These are phyloP conservation scores for Pelagophyceae sp. DNA, from an alignment of 352 stramenopile genomes.

Conservation along the genomic window DNA sequence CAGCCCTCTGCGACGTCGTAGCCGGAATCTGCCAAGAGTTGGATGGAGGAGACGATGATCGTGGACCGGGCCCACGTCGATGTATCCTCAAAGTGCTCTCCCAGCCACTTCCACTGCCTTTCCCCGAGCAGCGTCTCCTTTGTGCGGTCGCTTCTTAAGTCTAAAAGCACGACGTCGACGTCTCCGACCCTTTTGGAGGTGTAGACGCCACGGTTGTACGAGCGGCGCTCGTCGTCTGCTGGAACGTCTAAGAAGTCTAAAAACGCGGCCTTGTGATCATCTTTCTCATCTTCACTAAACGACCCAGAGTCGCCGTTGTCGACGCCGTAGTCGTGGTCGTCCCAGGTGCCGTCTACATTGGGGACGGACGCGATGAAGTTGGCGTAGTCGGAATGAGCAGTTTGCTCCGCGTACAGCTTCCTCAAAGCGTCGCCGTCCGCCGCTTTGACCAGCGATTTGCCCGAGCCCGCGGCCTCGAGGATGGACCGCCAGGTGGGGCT, in stretches of 20 bases:
- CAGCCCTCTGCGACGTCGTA: neutral
- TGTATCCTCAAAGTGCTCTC: too few relatives aligned
- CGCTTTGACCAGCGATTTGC: neutral
- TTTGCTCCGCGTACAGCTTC: neutral
- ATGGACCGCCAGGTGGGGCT: too few relatives aligned
- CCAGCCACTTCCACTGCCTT: neutral
- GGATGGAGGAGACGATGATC: neutral
- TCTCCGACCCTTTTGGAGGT: neutral
- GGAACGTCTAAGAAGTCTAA: neutral
- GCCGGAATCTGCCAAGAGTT: neutral
- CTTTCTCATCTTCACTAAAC: neutral
- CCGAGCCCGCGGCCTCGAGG: neutral
- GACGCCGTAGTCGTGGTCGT: constrained; percentile 5
- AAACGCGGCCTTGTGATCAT: neutral
- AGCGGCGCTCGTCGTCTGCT: neutral
- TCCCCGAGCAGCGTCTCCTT: neutral
- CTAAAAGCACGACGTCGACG: neutral
- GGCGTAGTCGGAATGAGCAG: neutral
- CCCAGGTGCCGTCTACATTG: neutral
- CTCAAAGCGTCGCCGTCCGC: neutral
- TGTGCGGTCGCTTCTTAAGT: too few relatives aligned
- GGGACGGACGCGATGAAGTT: neutral
- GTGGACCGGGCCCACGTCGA: neutral
- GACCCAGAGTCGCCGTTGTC: neutral
- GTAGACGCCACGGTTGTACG: neutral